These are phyloP conservation scores for Stentor roeselii DNA, from an alignment of 73 alveolate genomes.

Conservation along the genomic window DNA sequence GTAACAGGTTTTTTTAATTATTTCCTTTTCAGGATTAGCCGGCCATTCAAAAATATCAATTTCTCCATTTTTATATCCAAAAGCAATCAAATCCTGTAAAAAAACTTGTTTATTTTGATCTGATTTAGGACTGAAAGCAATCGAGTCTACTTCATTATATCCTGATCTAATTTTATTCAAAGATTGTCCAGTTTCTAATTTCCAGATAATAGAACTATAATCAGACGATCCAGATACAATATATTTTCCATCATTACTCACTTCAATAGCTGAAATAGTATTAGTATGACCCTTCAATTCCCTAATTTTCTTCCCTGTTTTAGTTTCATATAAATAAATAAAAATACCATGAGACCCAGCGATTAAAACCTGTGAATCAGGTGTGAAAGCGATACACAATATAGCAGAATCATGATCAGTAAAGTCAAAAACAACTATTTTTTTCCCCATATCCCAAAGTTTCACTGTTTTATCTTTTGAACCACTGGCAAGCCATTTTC, in stretches of 20 bases:
- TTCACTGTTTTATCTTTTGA: constrained; percentile 94
- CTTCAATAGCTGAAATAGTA: not conserved
- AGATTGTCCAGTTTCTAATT: not conserved
- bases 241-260: not conserved
- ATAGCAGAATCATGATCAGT: too few species aligned
- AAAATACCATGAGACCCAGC: not conserved
- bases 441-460: constrained; percentile 97
- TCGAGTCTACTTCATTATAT: not conserved
- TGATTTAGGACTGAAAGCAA: not conserved
- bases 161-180: not conserved
- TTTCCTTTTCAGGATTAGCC: not conserved
- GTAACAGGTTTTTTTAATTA: too few species aligned
- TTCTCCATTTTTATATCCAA: not conserved
- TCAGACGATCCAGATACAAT: not conserved
- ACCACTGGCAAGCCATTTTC: constrained; percentile 90
- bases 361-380: not conserved
- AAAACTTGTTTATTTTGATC: not conserved
- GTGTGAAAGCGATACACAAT: not conserved
- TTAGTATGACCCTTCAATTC: not conserved
- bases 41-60: not conserved
- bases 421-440: too few species aligned
- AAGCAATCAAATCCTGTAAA: too few species aligned
- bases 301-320: too few species aligned
- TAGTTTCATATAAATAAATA: not conserved
- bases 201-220: not conserved